Conservation (phyloP, 805 yeast genomes). For the Lachancea waltii region DNA sequence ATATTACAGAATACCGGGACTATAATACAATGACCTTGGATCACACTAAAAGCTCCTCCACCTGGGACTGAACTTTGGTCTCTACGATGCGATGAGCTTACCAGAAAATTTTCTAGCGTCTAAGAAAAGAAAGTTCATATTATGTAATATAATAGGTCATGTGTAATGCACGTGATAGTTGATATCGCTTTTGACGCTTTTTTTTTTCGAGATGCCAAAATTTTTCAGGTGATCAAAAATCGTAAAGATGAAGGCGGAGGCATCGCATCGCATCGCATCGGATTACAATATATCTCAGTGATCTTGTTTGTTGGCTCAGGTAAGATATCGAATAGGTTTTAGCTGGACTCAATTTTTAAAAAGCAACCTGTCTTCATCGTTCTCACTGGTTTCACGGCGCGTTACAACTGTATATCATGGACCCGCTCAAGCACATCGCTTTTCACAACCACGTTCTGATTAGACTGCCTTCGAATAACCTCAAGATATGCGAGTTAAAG, state of each 20-base stretch:
- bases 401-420: no score
- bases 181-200: not conserved
- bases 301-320: no score
- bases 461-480: conserved; percentile 73
- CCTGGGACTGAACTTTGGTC: not conserved
- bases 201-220: not conserved
- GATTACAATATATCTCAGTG: not conserved
- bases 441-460: conserved; percentile 45
- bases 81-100: conserved; percentile 16
- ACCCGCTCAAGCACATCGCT: conserved; percentile 24
- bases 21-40: not conserved
- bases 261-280: not conserved
- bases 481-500: conserved; percentile 63
- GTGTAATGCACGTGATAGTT: not conserved
- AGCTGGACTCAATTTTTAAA: no score
- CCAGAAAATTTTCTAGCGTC: conserved; percentile 6
- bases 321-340: no score
- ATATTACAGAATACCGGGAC: not conserved
- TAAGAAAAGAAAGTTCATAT: not conserved
- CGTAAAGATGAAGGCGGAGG: not conserved
- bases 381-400: no score
- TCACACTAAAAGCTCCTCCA: not conserved
- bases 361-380: no score
- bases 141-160: not conserved
- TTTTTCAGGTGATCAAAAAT: not conserved